phyloP scores from a whole-genome alignment of 768 basidiomycete species.

The Tulasnella sp. region DNA sequence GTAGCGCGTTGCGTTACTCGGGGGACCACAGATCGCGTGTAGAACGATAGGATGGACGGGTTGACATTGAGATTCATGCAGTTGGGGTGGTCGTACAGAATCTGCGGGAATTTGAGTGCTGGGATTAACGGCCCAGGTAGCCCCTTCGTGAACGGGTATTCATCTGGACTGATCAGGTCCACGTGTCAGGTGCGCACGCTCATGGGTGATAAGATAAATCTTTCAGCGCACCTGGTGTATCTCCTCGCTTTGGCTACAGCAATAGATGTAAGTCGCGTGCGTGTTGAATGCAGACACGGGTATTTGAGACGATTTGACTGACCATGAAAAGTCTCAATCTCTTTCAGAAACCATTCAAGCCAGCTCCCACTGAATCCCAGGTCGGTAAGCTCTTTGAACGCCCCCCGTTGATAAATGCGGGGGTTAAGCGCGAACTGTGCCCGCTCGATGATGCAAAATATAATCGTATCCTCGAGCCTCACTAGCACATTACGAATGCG shows the following conservation, averaged over 20 bases:
- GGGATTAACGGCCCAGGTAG: slow-evolving; percentile 78
- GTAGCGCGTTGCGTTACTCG: slow-evolving; percentile 73
- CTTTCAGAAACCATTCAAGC: slow-evolving; percentile 96
- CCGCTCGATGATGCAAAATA: slow-evolving; percentile 89
- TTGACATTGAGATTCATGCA: slow-evolving; percentile 64
- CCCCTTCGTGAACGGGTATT: slow-evolving; percentile 80
- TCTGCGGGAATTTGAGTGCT: slow-evolving; percentile 57
- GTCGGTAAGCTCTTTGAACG: slow-evolving; percentile 65
- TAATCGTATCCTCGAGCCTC: slow-evolving; percentile 96
- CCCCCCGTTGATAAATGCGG: slow-evolving; percentile 71
- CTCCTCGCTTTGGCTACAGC: slow-evolving; percentile 78
- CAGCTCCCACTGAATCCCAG: slow-evolving; percentile 76
- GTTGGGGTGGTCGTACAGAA: slow-evolving; percentile 56
- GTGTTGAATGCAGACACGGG: background rate
- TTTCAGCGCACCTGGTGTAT: slow-evolving; percentile 65
- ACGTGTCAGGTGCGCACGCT: background rate
- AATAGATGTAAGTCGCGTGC: background rate
- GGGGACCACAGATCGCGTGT: slow-evolving; percentile 78
- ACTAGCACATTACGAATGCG: slow-evolving; percentile 77
- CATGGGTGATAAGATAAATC: background rate
- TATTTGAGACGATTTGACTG: slow-evolving; percentile 25
- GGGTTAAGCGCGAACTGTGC: slow-evolving; percentile 95
- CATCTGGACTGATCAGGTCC: slow-evolving; percentile 67
- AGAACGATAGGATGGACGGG: slow-evolving; percentile 76
- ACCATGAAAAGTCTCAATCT: slow-evolving; percentile 95